A percentile compares a stretch with the other conserved stretches of the same genome.
Evolutionary conservation across 306 rosid genomes (phyloP).

Genomic region (Dalbergia oliveri): DNA sequence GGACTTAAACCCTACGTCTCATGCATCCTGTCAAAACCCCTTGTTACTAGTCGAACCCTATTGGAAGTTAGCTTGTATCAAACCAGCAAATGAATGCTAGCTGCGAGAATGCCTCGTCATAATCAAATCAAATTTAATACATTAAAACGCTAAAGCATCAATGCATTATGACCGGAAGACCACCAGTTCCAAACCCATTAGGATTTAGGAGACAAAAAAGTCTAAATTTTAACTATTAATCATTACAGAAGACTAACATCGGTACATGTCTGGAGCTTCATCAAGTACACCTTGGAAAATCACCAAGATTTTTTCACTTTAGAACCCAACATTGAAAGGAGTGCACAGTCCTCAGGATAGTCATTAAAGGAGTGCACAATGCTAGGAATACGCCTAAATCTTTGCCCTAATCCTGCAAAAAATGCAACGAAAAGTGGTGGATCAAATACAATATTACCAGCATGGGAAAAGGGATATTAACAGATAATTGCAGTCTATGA

Average conservation of each 20-base stretch:
- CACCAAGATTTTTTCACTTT: slow-evolving; percentile 15
- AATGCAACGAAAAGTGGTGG: neutral
- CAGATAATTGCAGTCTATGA: neutral
- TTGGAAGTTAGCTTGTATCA: too few relatives aligned
- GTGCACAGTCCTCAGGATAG: neutral
- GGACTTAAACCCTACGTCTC: too few relatives aligned
- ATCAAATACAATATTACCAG: slow-evolving; percentile 2
- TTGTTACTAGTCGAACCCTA: too few relatives aligned
- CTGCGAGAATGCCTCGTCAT: neutral
- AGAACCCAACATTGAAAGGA: slow-evolving; percentile 11
- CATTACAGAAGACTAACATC: neutral
- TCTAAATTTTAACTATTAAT: neutral
- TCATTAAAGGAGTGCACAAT: slow-evolving; percentile 20
- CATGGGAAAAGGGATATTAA: neutral
- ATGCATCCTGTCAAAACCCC: too few relatives aligned
- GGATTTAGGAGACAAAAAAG: neutral
- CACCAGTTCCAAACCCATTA: slow-evolving; percentile 11
- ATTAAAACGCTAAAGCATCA: neutral
- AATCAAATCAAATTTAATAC: neutral
- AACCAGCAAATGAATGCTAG: neutral
- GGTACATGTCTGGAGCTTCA: slow-evolving; percentile 17
- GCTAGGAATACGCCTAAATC: slow-evolving; percentile 8
- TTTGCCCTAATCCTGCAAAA: slow-evolving; percentile 50
- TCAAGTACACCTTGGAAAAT: slow-evolving; percentile 19
- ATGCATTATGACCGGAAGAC: neutral